Evolutionary conservation across 352 stramenopile species (phyloP).

Genomic region (Phytophthora pluvialis): DNA sequence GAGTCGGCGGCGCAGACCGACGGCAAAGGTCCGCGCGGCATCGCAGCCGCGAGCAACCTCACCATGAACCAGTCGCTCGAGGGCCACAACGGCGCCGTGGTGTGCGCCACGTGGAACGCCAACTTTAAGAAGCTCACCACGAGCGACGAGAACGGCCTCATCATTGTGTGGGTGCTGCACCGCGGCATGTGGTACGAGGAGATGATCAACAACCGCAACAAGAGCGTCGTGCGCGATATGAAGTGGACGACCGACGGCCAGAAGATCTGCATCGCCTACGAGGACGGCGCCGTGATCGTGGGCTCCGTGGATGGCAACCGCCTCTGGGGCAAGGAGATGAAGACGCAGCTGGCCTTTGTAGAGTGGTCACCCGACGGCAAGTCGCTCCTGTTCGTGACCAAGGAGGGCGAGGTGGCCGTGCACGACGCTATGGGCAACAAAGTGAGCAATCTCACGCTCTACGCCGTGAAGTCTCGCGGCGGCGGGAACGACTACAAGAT

Average conservation of each 20-base stretch:
- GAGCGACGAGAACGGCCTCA: conserved; percentile 94
- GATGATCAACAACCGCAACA: conserved; percentile 98
- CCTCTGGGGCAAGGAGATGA: conserved; percentile 95
- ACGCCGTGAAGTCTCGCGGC: conserved; percentile 65
- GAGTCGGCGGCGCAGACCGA: conserved; percentile 77
- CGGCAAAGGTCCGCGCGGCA: conserved; percentile 76
- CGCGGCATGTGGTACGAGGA: conserved; percentile 95
- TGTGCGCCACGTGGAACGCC: conserved; percentile 94
- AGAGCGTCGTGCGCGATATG: conserved; percentile 94
- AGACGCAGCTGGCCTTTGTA: conserved; percentile 91
- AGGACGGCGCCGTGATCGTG: conserved; percentile 95
- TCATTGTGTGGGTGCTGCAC: conserved; percentile 97
- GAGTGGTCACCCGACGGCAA: conserved; percentile 94
- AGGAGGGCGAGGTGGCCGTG: conserved; percentile 84
- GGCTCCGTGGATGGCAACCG: conserved; percentile 94
- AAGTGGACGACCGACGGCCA: conserved; percentile 95
- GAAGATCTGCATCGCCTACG: conserved; percentile 96
- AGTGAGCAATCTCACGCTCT: conserved; percentile 79
- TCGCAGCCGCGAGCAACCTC: conserved; percentile 90
- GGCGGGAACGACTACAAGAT: conserved; percentile 71
- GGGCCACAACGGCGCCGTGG: conserved; percentile 90
- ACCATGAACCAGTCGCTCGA: conserved; percentile 96
- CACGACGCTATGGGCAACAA: conserved; percentile 91
- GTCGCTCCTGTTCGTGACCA: conserved; percentile 89
- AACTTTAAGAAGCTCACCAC: conserved; percentile 96